Base-by-base conservation (phyloP, 2,329 filamentous ascomycete genomes). In the Catunica adiposa region DNA sequence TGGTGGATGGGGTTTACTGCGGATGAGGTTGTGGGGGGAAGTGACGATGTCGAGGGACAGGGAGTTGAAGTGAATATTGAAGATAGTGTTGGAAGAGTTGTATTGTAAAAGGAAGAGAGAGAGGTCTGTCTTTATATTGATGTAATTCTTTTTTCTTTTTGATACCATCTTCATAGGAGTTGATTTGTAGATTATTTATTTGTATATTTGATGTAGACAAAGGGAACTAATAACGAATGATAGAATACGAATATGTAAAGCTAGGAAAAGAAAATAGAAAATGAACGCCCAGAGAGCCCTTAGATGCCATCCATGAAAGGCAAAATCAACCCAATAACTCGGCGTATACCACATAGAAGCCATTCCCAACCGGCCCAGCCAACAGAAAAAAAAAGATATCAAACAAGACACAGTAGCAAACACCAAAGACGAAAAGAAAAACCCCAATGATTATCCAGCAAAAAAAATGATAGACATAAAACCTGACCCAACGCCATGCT, bases 1-100 rank as follows among this genome's bases (percentile, higher is more conserved):
- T 58, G 56, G 53, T 58, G 56, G 56, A 53, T 46, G 11, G 51
- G 53, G 3, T 58, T 58, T 53, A 40, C 53, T 8, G 53, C 46
- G 3, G 56, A 58, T 34, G 56, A 58, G 25, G 53, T 58, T 6
- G 37, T 34, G 3, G 29, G 25, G 26, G 53, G 54, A 3, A 34
- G n/a, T 14, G 31, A 50, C 8, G 47, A 34, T 11, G 15, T 20
- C 3, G 50, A 53, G 23, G 42, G 51, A 17, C n/a, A 51, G 31
- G 56, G 37, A 25, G 17, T 25, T 3, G 34, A 37, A 5, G 15
- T 42, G 37, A 37, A 54, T 11, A 17, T 44, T 20, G 40, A 44
- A n/a, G 34, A 11, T 29, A 15, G n/a, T 3, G 51, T 14, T 40
- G 51, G 51, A 15, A 29, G 34, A 20, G 25, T 51, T 31, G 48